These are phyloP conservation scores for Leccinum imitatum DNA, from an alignment of 768 basidiomycete genomes.

Conservation along the genomic window DNA sequence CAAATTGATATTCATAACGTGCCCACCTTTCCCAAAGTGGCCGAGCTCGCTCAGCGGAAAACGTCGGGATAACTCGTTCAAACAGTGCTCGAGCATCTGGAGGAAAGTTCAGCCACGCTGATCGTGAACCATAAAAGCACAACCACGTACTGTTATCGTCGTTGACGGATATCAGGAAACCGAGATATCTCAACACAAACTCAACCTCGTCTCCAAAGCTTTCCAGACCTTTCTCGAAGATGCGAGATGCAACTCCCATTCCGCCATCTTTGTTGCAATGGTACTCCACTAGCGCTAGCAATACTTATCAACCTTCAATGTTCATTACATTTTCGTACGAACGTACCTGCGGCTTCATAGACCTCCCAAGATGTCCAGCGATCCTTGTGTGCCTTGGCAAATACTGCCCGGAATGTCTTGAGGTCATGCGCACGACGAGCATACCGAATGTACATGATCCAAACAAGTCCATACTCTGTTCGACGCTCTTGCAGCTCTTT, in stretches of 20 bases:
- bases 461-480: slow-evolving; percentile 75
- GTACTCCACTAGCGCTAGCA: slow-evolving; percentile 88
- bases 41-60: slow-evolving; percentile 74
- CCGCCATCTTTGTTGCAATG: slow-evolving; percentile 79
- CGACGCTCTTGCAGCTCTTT: slow-evolving; percentile 56
- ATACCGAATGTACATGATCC: slow-evolving; percentile 93
- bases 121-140: background rate
- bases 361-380: slow-evolving; percentile 87
- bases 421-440: slow-evolving; percentile 85
- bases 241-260: slow-evolving; percentile 75
- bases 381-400: slow-evolving; percentile 77
- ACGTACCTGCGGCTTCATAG: slow-evolving; percentile 83
- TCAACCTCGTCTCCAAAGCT: slow-evolving; percentile 78
- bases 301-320: slow-evolving; percentile 7
- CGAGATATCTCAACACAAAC: slow-evolving; percentile 85
- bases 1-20: slow-evolving; percentile 91
- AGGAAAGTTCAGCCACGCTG: slow-evolving; percentile 3
- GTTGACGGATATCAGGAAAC: slow-evolving; percentile 91
- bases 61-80: slow-evolving; percentile 80
- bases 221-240: slow-evolving; percentile 93
- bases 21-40: slow-evolving; percentile 97
- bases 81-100: slow-evolving; percentile 95
- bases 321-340: background rate
- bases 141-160: slow-evolving; percentile 84
- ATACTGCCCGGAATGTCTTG: slow-evolving; percentile 72